Conservation (phyloP, 2,329 filamentous ascomycete species). For the Paradendryphiella salina region DNA sequence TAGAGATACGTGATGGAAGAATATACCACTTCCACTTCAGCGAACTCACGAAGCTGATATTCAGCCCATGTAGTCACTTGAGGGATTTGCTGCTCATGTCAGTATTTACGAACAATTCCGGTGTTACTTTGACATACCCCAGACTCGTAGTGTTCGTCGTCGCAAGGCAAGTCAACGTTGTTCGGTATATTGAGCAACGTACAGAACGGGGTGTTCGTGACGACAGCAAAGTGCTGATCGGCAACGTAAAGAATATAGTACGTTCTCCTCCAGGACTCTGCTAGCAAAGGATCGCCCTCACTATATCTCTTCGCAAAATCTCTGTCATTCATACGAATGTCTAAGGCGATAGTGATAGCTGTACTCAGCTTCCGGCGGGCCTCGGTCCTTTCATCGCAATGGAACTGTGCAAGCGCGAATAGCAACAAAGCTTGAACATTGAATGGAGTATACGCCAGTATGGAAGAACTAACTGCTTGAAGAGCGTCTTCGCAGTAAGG, state of each 20-base stretch:
- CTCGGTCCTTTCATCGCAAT: constrained; percentile 71
- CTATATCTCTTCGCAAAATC: constrained; percentile 68
- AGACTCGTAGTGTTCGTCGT: constrained; percentile 67
- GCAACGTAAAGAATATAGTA: constrained; percentile 82
- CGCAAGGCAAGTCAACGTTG: constrained; percentile 75
- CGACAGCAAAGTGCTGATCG: constrained; percentile 78
- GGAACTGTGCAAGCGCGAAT: constrained; percentile 75
- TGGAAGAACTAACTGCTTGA: constrained; percentile 24
- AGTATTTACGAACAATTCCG: neutral
- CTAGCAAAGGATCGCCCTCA: constrained; percentile 65
- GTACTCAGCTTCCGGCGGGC: constrained; percentile 66
- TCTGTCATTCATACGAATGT: constrained; percentile 75
- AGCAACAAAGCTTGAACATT: constrained; percentile 77
- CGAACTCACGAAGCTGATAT: constrained; percentile 74
- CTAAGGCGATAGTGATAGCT: constrained; percentile 70
- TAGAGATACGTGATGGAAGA: constrained; percentile 84
- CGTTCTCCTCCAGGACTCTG: constrained; percentile 83
- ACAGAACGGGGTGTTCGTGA: constrained; percentile 72
- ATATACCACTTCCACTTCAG: constrained; percentile 69
- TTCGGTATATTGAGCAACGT: constrained; percentile 64
- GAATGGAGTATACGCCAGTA: constrained; percentile 49
- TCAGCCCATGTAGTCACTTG: constrained; percentile 62
- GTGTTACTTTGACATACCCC: constrained; percentile 30
- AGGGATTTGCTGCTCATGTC: constrained; percentile 36
- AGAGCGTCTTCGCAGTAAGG: constrained; percentile 30